phyloP scores from a whole-genome alignment of 176 grass and related monocot genomes.

The Eremochloa ophiuroides region DNA sequence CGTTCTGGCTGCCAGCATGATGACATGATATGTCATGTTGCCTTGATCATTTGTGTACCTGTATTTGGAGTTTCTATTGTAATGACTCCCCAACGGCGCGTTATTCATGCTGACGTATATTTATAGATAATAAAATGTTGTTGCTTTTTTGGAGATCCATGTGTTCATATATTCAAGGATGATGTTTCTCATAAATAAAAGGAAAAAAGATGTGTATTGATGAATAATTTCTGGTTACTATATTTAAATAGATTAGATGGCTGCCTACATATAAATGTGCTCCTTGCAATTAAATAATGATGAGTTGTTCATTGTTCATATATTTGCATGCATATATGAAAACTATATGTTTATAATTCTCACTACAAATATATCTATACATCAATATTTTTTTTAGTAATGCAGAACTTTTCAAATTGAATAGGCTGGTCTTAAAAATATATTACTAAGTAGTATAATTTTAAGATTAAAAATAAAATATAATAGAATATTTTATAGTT shows the following conservation, averaged over 20 bases:
- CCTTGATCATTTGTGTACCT: conserved; percentile 17
- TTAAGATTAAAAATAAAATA: neutral
- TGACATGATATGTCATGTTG: conserved; percentile 26
- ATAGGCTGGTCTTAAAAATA: neutral
- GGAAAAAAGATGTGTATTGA: neutral
- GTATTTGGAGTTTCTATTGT: neutral
- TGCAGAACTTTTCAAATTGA: neutral
- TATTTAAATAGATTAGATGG: neutral
- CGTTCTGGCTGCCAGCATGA: conserved; percentile 22
- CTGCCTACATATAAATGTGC: neutral
- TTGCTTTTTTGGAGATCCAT: neutral
- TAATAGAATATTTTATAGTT: neutral
- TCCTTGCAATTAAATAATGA: neutral
- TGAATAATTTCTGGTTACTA: neutral
- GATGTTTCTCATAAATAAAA: neutral
- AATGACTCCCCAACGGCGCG: neutral
- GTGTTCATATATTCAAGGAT: no score
- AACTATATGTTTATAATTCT: neutral
- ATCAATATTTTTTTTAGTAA: neutral
- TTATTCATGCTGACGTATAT: neutral
- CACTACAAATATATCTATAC: neutral
- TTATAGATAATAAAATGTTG: neutral
- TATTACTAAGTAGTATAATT: neutral
- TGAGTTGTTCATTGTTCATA: neutral
- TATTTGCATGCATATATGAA: neutral